Evolutionary conservation across 2,329 filamentous ascomycete species (phyloP).

Genomic region (Botrytis galanthina): DNA sequence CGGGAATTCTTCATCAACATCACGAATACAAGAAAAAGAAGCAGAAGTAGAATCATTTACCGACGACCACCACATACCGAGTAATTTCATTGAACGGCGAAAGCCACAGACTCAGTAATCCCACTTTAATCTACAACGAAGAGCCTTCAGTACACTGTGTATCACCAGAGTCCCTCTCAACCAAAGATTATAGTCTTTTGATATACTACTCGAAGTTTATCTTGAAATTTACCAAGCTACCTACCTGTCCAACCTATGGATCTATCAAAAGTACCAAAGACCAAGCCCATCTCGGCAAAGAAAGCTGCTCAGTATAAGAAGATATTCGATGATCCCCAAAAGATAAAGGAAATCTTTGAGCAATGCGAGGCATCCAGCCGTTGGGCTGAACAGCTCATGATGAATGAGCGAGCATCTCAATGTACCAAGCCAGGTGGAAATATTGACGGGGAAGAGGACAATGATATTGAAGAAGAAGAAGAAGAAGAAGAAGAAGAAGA

Average conservation of each 20-base stretch:
- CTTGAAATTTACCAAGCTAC: not conserved
- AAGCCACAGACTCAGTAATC: not conserved
- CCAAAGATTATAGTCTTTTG: no score
- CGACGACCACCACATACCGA: not conserved
- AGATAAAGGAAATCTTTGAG: not conserved
- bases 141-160: no score
- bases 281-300: not conserved
- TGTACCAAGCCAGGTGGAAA: not conserved
- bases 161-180: no score
- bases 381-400: not conserved
- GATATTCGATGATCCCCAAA: not conserved
- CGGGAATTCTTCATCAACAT: not conserved
- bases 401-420: not conserved
- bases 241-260: not conserved
- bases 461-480: no score
- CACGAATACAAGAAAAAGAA: not conserved
- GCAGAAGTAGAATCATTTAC: not conserved
- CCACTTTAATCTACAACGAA: no score
- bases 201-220: no score
- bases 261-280: not conserved
- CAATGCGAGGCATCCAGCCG: not conserved
- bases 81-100: not conserved
- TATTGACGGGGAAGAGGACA: not conserved
- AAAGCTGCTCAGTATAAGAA: not conserved
- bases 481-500: not conserved